A percentile compares a stretch with the other conserved stretches of the same genome.
phyloP scores from a whole-genome alignment of 345 rosid species.

The Microthlaspi erraticum region DNA sequence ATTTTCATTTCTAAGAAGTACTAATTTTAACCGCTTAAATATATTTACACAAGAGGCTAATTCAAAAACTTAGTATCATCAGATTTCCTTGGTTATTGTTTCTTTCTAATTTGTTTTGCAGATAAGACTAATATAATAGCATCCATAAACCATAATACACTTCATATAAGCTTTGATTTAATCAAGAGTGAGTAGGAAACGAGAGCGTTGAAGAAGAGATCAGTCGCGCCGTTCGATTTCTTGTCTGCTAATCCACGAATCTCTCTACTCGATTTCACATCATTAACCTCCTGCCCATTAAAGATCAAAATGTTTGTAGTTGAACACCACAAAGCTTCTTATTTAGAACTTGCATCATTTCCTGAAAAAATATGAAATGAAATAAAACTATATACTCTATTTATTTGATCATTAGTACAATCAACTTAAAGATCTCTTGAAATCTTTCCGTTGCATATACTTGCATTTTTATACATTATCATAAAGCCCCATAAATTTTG shows the following conservation, averaged over 20 bases:
- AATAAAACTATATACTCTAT: not conserved
- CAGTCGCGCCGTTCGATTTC: conserved; percentile 45
- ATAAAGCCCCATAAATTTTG: conserved; percentile 6
- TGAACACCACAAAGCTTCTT: not conserved
- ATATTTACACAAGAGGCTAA: too few relatives aligned
- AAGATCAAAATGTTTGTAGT: conserved; percentile 13
- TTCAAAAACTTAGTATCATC: too few relatives aligned
- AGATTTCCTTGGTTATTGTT: too few relatives aligned
- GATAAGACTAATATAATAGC: conserved; percentile 1
- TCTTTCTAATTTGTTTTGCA: not conserved
- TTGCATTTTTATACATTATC: conserved; percentile 21
- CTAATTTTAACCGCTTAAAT: too few relatives aligned
- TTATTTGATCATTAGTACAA: not conserved
- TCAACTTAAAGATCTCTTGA: conserved; percentile 8
- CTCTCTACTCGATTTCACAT: conserved; percentile 7
- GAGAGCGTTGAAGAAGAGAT: conserved; percentile 29
- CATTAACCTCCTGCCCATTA: conserved; percentile 29
- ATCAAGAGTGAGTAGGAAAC: conserved; percentile 12
- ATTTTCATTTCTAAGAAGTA: too few relatives aligned
- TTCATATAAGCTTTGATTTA: not conserved
- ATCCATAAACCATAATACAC: not conserved
- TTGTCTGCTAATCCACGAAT: conserved; percentile 40
- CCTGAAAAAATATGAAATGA: not conserved
- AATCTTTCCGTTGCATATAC: not conserved
- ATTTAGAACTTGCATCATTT: conserved; percentile 3